A percentile compares a stretch with the other conserved stretches of the same genome.
phyloP scores from a whole-genome alignment of 78 protist species.

The Bodo saltans region DNA sequence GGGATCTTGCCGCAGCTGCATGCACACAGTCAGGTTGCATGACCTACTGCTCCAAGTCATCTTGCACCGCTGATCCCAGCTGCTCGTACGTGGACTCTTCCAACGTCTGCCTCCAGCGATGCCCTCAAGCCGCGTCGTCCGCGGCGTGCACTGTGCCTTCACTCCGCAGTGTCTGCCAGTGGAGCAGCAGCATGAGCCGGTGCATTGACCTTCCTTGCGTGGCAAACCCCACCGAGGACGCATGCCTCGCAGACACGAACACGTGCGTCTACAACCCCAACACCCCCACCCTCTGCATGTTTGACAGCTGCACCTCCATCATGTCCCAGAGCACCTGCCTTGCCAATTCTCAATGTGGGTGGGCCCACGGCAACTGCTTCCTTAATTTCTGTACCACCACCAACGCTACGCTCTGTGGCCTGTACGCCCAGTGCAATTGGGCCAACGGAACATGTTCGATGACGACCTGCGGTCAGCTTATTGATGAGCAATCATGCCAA shows the following conservation, averaged over 20 bases:
- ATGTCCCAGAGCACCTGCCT: neutral
- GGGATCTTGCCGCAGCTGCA: neutral
- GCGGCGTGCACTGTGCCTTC: neutral
- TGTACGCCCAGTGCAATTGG: slow-evolving; percentile 6
- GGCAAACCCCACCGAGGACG: neutral
- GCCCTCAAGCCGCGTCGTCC: neutral
- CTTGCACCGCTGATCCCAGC: neutral
- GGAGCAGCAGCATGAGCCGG: no score
- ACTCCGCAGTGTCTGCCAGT: no score
- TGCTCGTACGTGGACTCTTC: neutral
- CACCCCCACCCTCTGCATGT: neutral
- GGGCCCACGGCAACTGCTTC: neutral
- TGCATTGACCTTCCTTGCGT: neutral
- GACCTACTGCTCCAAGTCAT: neutral
- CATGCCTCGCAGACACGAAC: neutral
- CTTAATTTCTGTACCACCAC: neutral
- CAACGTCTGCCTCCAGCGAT: neutral
- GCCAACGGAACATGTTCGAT: neutral
- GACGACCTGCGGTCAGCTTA: neutral
- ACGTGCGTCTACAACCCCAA: neutral
- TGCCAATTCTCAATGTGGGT: neutral
- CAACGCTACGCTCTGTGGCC: neutral
- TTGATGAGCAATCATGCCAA: neutral
- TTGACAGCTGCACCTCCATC: neutral
- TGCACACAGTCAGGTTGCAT: neutral